Evolutionary conservation across 129 eudicot genomes (phyloP).

Genomic region (Flaveria bidentis): DNA sequence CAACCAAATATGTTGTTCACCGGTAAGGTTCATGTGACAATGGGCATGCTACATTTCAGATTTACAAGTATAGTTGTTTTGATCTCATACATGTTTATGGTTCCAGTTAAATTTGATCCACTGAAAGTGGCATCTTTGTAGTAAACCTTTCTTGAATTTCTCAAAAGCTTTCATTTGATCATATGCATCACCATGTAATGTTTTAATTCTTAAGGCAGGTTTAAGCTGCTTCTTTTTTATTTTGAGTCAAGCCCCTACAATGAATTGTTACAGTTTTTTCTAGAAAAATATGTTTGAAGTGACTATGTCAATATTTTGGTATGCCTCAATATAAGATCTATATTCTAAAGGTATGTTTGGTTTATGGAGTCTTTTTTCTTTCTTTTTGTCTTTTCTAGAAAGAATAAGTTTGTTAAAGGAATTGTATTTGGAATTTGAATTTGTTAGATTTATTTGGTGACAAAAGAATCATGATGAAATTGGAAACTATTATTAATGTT

Average conservation of each 20-base stretch:
- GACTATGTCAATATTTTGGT: conserved; percentile 45
- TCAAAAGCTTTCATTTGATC: not conserved
- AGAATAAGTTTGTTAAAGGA: no score
- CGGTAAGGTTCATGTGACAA: conserved; percentile 54
- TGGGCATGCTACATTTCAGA: not conserved
- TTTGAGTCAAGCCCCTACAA: not conserved
- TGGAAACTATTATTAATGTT: no score
- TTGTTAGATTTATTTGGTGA: no score
- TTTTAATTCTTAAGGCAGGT: not conserved
- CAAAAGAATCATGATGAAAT: no score
- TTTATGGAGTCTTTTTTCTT: no score
- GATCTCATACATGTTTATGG: not conserved
- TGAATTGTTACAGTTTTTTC: not conserved
- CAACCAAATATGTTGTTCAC: conserved; percentile 75
- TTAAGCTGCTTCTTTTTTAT: not conserved
- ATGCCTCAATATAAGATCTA: conserved; percentile 89
- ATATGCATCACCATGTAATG: not conserved
- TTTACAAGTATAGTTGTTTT: not conserved
- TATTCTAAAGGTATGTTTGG: conserved; percentile 85
- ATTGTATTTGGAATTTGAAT: no score
- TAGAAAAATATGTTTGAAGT: not conserved
- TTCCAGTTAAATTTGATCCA: not conserved
- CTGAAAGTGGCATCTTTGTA: not conserved
- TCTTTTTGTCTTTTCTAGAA: no score
- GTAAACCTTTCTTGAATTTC: conserved; percentile 2